Evolutionary conservation across 129 eudicot genomes (phyloP).

Genomic region (Flaveria trinervia): DNA sequence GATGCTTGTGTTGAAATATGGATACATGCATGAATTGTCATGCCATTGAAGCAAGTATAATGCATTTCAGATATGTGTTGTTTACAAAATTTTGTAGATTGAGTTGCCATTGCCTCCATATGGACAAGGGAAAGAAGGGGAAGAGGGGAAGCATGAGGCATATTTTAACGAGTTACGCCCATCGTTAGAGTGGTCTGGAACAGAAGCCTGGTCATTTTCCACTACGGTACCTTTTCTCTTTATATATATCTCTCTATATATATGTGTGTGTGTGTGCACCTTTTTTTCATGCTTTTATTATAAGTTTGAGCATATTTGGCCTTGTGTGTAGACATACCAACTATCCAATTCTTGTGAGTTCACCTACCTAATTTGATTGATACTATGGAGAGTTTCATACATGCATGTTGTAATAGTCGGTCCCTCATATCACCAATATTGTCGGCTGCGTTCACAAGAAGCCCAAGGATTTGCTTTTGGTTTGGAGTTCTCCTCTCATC

Average conservation of each 20-base stretch:
- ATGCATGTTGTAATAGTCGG: background rate
- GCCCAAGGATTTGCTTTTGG: too few species aligned
- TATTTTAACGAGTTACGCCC: slow-evolving; percentile 67
- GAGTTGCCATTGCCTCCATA: slow-evolving; percentile 49
- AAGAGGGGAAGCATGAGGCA: slow-evolving; percentile 34
- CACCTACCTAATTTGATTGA: background rate
- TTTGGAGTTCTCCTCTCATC: too few species aligned
- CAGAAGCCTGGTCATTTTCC: slow-evolving; percentile 63
- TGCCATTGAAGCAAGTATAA: slow-evolving; percentile 8
- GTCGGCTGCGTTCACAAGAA: too few species aligned
- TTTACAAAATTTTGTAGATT: slow-evolving; percentile 44
- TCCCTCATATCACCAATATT: too few species aligned
- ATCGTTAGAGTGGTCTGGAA: slow-evolving; percentile 61
- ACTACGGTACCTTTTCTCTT: slow-evolving; percentile 39
- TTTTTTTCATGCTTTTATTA: background rate
- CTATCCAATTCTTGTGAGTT: background rate
- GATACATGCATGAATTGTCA: background rate
- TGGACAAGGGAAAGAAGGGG: slow-evolving; percentile 51
- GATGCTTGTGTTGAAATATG: background rate
- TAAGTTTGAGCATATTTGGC: background rate
- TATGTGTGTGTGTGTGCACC: too few species aligned
- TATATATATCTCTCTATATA: background rate
- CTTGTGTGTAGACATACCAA: background rate
- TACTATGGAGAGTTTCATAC: background rate
- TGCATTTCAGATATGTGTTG: background rate